Base-by-base conservation (phyloP, 306 rosid species). In the Lithocarpus polystachyus region DNA sequence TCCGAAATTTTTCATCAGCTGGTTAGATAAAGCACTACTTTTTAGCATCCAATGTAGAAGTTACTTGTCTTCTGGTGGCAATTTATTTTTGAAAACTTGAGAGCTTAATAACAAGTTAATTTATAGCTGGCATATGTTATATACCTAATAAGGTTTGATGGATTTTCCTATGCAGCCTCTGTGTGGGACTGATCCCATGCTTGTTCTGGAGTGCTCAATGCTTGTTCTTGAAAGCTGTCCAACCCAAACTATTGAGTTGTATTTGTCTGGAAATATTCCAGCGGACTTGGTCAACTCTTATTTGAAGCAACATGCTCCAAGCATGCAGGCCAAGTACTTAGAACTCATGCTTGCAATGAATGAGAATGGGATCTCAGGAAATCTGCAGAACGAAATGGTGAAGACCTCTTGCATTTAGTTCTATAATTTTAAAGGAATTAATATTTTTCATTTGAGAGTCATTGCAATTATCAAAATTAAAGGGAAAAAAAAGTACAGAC, bases 311-410 rank as follows among this genome's bases (percentile, higher is more conserved):
- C 99, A 87, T 86, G 93, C 99, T 84, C 97, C 98, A 55, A 91
- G 82, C 87, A 90, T 93, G 99, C 99, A 93, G 87, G 92, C 93
- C 73, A 91, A 82, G 33, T 96, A 96, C 87, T 83, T 96, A 79
- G 99, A 93, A 78, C 93, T 93, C 83, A 96, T 96, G 98, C 98
- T 96, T 87, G 96, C 97, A 55, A 91, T 96, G 99, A 87, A 96
- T 79, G 96, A 93, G 89, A 88, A 88, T 82, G 95, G 97, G 23
- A 86, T 96, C 68, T 96, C 99, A 13, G 92, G 96, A 69, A 91
- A 93, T 87, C 90, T 96, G 88, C 98, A 93, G 86, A 96, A 90
- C 86, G 99, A 96, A 90, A 93, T 96, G 99, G 99, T 96, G 84
- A 86, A 84, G 28, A 78, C 52, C 68, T 73, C 29, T 73, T 74